phyloP scores from a whole-genome alignment of 1,284 basidiomycete genomes.

The Cryptococcus hybrid region DNA sequence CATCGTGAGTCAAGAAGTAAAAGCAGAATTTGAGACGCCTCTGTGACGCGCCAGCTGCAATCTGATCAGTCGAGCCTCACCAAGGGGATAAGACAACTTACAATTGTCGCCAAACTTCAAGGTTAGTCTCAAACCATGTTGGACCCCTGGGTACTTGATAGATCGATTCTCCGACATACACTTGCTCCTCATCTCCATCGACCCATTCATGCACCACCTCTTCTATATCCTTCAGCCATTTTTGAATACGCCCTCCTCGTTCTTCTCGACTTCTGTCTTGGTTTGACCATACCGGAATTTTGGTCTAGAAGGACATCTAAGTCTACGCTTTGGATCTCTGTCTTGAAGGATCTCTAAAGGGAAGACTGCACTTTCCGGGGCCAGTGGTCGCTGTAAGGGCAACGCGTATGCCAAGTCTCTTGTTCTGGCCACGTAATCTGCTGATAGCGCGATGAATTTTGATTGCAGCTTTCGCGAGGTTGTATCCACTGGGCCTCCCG shows the following conservation, averaged over 20 bases:
- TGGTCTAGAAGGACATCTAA: constrained; percentile 67
- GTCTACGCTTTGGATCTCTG: constrained; percentile 33
- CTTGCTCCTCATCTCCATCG: constrained; percentile 25
- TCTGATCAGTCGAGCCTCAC: neutral
- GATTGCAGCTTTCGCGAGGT: constrained; percentile 58
- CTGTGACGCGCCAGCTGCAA: constrained; percentile 77
- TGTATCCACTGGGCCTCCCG: constrained; percentile 1
- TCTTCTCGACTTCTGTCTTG: constrained; percentile 80
- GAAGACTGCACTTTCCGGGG: constrained; percentile 54
- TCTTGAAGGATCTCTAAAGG: constrained; percentile 26
- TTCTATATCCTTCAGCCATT: constrained; percentile 69
- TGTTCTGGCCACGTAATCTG: constrained; percentile 63
- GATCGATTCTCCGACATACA: constrained; percentile 12
- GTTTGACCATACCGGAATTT: constrained; percentile 80
- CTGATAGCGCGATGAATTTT: constrained; percentile 64
- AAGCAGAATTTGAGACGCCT: constrained; percentile 79
- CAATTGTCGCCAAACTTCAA: constrained; percentile 90
- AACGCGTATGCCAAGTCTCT: constrained; percentile 58
- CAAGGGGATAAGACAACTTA: constrained; percentile 11
- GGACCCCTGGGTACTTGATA: constrained; percentile 30
- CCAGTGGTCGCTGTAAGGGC: constrained; percentile 62
- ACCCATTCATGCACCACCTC: constrained; percentile 59
- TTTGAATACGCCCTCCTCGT: constrained; percentile 73
- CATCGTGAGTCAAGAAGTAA: constrained; percentile 83
- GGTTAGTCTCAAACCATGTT: constrained; percentile 80